Evolutionary conservation across 1,139 yeast species (phyloP).

Genomic region (Hyphopichia burtonii): DNA sequence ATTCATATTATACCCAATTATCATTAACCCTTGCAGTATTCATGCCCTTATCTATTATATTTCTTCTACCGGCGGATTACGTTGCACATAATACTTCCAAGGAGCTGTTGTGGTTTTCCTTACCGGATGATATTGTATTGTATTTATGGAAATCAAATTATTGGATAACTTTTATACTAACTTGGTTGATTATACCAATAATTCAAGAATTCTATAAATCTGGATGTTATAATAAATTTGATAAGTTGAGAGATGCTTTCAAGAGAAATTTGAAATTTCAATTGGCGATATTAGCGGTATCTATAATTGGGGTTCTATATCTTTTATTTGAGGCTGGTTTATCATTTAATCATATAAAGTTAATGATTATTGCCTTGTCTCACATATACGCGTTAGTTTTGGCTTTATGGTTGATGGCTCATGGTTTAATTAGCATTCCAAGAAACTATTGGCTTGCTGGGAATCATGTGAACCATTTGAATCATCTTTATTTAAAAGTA

Average conservation of each 20-base stretch:
- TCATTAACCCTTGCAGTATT: constrained; percentile 42
- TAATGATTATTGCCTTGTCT: constrained; percentile 70
- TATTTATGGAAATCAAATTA: constrained; percentile 71
- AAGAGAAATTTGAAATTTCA: constrained; percentile 61
- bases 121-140: constrained; percentile 47
- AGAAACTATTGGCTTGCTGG: constrained; percentile 56
- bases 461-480: constrained; percentile 34
- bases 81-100: constrained; percentile 28
- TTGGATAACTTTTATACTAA: constrained; percentile 75
- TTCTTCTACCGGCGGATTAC: constrained; percentile 43
- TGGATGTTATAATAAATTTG: constrained; percentile 55
- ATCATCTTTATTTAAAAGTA: constrained; percentile 50
- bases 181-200: constrained; percentile 73
- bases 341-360: constrained; percentile 55
- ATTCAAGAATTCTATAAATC: constrained; percentile 72
- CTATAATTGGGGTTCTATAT: constrained; percentile 57
- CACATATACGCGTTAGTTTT: constrained; percentile 76
- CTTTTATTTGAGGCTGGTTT: constrained; percentile 62
- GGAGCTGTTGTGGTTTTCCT: constrained; percentile 21
- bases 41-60: constrained; percentile 42
- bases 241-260: constrained; percentile 56
- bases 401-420: constrained; percentile 84
- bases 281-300: constrained; percentile 51
- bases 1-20: constrained; percentile 33
- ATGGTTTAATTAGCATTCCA: constrained; percentile 72